Conservation (phyloP, 495 filamentous ascomycete species). For the Sabuloglossum arenarium region DNA sequence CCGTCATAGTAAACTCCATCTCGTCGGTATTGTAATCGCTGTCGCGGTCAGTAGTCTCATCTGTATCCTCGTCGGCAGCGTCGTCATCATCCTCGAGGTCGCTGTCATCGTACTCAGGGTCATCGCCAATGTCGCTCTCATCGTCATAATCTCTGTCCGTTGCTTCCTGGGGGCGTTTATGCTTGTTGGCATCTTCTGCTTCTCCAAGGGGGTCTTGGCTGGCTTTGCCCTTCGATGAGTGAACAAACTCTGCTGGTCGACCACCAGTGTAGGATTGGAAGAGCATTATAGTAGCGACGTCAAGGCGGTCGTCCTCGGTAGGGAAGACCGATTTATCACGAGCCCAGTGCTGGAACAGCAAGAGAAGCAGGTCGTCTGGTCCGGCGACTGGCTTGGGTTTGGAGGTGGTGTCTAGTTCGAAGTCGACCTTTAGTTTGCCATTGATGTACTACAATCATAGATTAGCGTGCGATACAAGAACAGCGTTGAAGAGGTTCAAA, state of each 20-base stretch:
- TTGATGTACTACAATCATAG: no score
- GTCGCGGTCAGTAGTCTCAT: no score
- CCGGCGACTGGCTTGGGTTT: constrained; percentile 8
- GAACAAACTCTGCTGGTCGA: constrained; percentile 1
- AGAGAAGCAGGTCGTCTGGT: constrained; percentile 6
- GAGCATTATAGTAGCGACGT: constrained; percentile 8
- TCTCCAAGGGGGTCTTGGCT: constrained; percentile 4
- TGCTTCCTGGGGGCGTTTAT: constrained; percentile 7
- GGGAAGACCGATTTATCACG: constrained; percentile 7
- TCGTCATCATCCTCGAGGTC: no score
- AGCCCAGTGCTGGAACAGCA: constrained; percentile 8
- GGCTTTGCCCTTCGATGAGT: background rate
- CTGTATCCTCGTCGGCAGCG: no score
- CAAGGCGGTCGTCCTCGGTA: constrained; percentile 8
- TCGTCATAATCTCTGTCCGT: no score
- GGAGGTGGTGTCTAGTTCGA: constrained; percentile 3
- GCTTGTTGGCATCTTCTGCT: background rate
- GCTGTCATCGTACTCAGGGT: no score
- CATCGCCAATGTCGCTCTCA: no score
- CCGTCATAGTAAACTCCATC: no score
- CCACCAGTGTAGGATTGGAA: constrained; percentile 8
- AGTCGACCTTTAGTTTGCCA: no score
- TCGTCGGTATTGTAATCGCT: no score
- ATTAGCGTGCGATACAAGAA: no score
- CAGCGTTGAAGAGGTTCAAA: no score